phyloP scores from a whole-genome alignment of 2,329 filamentous ascomycete genomes.

The Nemania sp. region DNA sequence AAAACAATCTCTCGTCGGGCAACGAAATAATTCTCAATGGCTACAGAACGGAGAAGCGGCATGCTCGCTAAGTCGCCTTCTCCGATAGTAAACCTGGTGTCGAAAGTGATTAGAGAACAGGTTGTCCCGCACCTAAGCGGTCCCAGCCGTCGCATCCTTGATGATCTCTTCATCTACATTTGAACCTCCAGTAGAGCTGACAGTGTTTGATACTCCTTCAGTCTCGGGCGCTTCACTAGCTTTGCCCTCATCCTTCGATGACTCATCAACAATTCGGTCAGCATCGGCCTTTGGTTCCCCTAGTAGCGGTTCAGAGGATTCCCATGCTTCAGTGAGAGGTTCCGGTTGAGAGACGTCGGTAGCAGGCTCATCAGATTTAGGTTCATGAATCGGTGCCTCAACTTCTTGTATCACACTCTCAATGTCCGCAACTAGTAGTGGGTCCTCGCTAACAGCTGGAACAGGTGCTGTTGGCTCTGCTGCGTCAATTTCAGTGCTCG shows the following conservation, averaged over 20 bases:
- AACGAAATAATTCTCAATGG: slow-evolving; percentile 1
- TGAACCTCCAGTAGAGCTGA: background rate
- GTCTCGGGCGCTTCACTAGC: slow-evolving; percentile 14
- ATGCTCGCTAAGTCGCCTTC: background rate
- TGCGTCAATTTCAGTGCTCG: background rate
- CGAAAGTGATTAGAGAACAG: slow-evolving; percentile 5
- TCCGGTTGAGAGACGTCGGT: slow-evolving; percentile 9
- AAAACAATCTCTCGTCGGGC: slow-evolving; percentile 18
- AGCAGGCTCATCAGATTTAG: slow-evolving; percentile 3
- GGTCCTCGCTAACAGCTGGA: slow-evolving; percentile 25
- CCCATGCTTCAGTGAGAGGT: slow-evolving; percentile 3
- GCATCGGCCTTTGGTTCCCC: background rate
- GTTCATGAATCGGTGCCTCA: slow-evolving; percentile 2
- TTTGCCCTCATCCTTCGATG: background rate
- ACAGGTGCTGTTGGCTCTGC: slow-evolving; percentile 4
- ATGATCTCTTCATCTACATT: background rate
- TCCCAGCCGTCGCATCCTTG: slow-evolving; percentile 2
- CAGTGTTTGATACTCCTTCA: background rate
- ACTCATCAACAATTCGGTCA: slow-evolving; percentile 1
- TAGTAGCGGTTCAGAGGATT: background rate
- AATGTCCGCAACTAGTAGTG: slow-evolving; percentile 35
- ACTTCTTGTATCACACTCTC: slow-evolving; percentile 29
- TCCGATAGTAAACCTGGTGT: slow-evolving; percentile 6
- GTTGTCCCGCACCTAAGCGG: slow-evolving; percentile 20
- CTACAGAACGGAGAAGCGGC: background rate